Evolutionary conservation across 805 yeast genomes (phyloP).

Genomic region (Kodamaea kakaduensis): DNA sequence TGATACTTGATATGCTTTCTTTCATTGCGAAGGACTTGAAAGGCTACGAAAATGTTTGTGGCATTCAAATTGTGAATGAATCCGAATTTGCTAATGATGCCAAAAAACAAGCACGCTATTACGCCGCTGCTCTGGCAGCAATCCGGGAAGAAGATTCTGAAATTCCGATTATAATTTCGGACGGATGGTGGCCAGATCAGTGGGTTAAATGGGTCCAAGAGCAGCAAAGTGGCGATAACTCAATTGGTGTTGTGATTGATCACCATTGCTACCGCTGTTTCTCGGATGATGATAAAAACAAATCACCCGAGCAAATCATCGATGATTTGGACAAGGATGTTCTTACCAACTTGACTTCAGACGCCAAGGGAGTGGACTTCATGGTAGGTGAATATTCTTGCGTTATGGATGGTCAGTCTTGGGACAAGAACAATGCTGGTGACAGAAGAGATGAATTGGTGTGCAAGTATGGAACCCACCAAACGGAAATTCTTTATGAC

Average conservation of each 20-base stretch:
- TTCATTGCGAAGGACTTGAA: slow-evolving; percentile 61
- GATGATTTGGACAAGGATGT: slow-evolving; percentile 49
- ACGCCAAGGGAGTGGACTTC: slow-evolving; percentile 54
- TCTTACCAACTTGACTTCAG: slow-evolving; percentile 44
- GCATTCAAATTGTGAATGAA: slow-evolving; percentile 84
- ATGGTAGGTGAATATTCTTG: slow-evolving; percentile 90
- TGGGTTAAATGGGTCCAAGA: slow-evolving; percentile 66
- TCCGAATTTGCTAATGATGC: slow-evolving; percentile 56
- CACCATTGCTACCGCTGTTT: slow-evolving; percentile 85
- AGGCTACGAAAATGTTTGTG: slow-evolving; percentile 64
- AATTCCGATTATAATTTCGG: slow-evolving; percentile 78
- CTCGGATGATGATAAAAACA: slow-evolving; percentile 64
- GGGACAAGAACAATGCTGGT: slow-evolving; percentile 52
- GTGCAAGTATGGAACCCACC: slow-evolving; percentile 55
- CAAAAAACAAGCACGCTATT: slow-evolving; percentile 57
- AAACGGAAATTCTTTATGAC: slow-evolving; percentile 43
- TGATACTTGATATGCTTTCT: slow-evolving; percentile 49
- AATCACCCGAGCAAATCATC: slow-evolving; percentile 61
- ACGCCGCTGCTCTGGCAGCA: slow-evolving; percentile 56
- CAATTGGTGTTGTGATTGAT: slow-evolving; percentile 71
- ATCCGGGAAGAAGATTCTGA: slow-evolving; percentile 53
- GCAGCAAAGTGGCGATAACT: slow-evolving; percentile 31
- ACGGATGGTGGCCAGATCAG: slow-evolving; percentile 88
- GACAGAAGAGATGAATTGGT: slow-evolving; percentile 52
- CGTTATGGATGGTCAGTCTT: slow-evolving; percentile 71